phyloP scores from a whole-genome alignment of 202 grass and related monocot species.

The Zoysia matrella region DNA sequence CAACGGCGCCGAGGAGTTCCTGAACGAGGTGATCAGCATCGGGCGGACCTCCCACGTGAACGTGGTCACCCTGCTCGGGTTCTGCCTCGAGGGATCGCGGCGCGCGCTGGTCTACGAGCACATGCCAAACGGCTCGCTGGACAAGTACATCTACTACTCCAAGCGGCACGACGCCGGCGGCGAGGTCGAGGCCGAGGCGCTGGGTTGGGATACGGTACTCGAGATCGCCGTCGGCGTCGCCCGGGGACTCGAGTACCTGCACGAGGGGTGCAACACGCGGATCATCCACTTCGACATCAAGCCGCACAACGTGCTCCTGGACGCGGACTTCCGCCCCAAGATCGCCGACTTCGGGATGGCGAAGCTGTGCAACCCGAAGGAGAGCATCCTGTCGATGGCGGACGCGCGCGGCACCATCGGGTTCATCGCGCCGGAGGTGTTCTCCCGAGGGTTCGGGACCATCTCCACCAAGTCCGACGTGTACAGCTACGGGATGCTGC shows the following conservation, averaged over 20 bases:
- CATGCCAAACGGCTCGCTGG: conserved; percentile 74
- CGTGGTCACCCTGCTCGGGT: conserved; percentile 73
- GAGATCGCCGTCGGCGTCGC: conserved; percentile 66
- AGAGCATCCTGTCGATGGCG: conserved; percentile 62
- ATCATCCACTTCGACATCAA: conserved; percentile 95
- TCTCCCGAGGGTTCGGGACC: conserved; percentile 66
- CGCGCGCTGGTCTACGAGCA: conserved; percentile 73
- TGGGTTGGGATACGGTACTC: conserved; percentile 56
- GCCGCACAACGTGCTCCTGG: conserved; percentile 74
- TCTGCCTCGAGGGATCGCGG: conserved; percentile 59
- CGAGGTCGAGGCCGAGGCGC: background rate
- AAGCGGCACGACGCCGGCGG: background rate
- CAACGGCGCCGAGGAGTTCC: conserved; percentile 68
- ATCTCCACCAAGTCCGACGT: conserved; percentile 74
- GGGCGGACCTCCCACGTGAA: conserved; percentile 77
- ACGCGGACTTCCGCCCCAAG: conserved; percentile 43
- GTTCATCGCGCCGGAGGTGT: conserved; percentile 82
- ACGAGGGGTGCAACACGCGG: conserved; percentile 65
- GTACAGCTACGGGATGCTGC: conserved; percentile 80
- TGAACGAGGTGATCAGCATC: conserved; percentile 85
- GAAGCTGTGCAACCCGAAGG: conserved; percentile 59
- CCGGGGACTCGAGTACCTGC: conserved; percentile 66
- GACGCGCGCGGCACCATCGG: conserved; percentile 68
- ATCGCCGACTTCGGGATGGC: conserved; percentile 76
- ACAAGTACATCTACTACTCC: conserved; percentile 56